Evolutionary conservation across 1,139 yeast species (phyloP), one percentile per base, ranked within the genome.

Genomic region (Insectozyma bohioensis): DNA sequence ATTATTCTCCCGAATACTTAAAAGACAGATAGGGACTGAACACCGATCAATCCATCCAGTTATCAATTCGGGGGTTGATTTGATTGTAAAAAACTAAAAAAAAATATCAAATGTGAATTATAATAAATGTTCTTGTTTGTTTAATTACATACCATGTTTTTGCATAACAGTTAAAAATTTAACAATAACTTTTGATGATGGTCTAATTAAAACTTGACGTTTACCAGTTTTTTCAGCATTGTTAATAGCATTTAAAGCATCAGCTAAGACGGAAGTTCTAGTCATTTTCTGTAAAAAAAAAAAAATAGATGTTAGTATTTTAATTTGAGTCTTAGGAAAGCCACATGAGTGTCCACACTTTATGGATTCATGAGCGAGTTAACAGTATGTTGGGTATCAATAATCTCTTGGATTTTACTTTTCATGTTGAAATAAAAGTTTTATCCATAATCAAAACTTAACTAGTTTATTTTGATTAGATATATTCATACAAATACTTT

Each of bases 221-320:
- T 92, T 92, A 72, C 98, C 98, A 67, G 97, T 82, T 75, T 90
- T 92, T 78, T 92, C 98, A 69, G 98, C 98, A 70, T 92, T 92
- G 90, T 90, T 87, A 69, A 92, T 92, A 58, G 96, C 81, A 70
- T 92, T 90, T 66, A 92, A 85, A 66, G 98, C 97, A 76, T 92
- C 98, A 61, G 97, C 97, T 72, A 92, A 85, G 67, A 86, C 98
- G 56, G 98, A 92, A 58, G 97, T 78, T 80, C 97, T 90, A 67
- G 97, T 88, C 97, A 92, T 88, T 69, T 65, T 73, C 27, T 19
- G 21, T 7, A 19, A 19, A 19, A 19, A 6, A 6, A 5, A 6
- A 19, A 19, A 19, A 19, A 19, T 7, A 19, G 9, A 19, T 8
- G 20, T 18, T 18, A 18, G 20, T 18, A 18, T 18, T 18, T 18